Evolutionary conservation across 768 basidiomycete species (phyloP), one percentile per base, ranked within the genome.

Genomic region (Hericium rajendrae): DNA sequence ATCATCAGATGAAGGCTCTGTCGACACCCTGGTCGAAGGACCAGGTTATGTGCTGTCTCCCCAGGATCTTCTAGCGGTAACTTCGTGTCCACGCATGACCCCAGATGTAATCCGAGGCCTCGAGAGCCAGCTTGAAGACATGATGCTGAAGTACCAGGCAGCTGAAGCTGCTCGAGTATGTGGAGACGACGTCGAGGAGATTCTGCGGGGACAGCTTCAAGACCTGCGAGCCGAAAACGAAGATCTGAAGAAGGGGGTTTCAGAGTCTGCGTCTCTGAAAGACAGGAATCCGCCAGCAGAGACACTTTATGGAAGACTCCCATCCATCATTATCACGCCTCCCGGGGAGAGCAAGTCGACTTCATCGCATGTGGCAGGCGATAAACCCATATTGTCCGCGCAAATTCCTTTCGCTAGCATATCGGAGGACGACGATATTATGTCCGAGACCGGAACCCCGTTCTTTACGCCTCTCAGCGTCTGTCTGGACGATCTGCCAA

Each of bases 131-230:
- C 57, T 61, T n/a, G 55, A 61, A 20, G 50, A 52, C 37, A 57
- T 63, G 57, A 54, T 55, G 10, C 60, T 62, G 38, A 58, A 57
- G 51, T 61, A 48, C 51, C 24, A 61, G 48, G 60, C 54, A 40
- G 62, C 62, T 28, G 62, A 62, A 16, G 62, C 62, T 10, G 62
- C 62, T 18, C 60, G 60, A 9, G 20, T 63, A 15, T 62, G 57
- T 24, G 55, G 55, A 3, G 60, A 63, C 6, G 62, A 62, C 18
- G 57, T 61, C 16, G 62, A 63, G 38, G 55, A 63, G 12, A 48
- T 41, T 10, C 60, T 62, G 16, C 49, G 60, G 16, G 24, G 41
- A 13, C 50, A 57, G 48, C 32, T 63, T 12, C 54, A 41, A 12
- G 38, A 28, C n/a, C 39, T 54, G 15, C 54, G 53, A 1, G 28